phyloP scores from a whole-genome alignment of 225 moss, liverwort and hornwort genomes.

The Antitrichia curtipendula region DNA sequence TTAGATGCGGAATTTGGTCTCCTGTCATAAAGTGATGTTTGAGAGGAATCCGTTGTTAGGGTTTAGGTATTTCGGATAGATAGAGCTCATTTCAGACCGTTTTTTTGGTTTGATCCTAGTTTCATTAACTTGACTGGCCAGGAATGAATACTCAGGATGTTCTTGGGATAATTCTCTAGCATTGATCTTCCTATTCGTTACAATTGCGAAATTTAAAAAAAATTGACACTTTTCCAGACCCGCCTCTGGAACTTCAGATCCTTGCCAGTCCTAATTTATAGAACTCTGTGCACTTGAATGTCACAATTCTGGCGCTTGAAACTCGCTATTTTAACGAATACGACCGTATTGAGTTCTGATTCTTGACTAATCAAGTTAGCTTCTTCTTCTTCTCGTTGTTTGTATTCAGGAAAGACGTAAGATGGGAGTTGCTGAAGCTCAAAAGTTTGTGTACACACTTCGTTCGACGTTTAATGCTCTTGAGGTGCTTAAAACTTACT shows the following conservation, averaged over 20 bases:
- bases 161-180: background rate
- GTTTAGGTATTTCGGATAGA: background rate
- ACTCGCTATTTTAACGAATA: background rate
- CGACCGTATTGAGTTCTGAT: background rate
- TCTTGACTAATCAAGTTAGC: background rate
- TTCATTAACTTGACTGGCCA: background rate
- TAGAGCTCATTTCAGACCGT: background rate
- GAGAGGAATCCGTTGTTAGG: background rate
- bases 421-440: conserved; percentile 84
- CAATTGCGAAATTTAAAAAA: background rate
- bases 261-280: background rate
- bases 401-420: conserved; percentile 76
- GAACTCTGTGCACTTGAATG: background rate
- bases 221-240: background rate
- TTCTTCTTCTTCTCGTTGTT: background rate
- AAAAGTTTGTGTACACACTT: conserved; percentile 82
- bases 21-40: background rate
- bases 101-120: background rate
- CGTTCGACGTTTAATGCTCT: conserved; percentile 80
- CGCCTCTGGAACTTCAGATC: background rate
- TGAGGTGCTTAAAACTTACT: conserved; percentile 41
- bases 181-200: background rate
- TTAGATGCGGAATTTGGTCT: background rate
- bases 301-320: background rate
- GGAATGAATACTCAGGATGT: background rate